Conservation (phyloP, 768 basidiomycete genomes). For the Cystobasidium onofrii region DNA sequence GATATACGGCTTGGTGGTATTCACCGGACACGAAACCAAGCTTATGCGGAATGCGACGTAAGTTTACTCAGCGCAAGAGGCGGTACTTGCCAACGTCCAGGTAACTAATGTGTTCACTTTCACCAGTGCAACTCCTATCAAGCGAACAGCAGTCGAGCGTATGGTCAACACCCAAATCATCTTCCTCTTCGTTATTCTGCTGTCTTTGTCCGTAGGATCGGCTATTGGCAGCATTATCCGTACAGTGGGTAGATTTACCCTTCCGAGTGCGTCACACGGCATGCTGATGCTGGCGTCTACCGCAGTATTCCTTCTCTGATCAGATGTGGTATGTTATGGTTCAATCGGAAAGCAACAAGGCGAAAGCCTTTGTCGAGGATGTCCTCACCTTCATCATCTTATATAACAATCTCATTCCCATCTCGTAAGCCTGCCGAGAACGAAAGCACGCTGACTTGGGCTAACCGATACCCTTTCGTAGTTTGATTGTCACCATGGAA, state of each 20-base stretch:
- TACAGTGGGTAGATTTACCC: conserved; percentile 50
- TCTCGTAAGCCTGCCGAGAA: conserved; percentile 52
- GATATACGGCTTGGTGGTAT: conserved; percentile 88
- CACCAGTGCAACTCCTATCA: conserved; percentile 82
- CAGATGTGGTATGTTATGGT: conserved; percentile 86
- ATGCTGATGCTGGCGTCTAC: background rate
- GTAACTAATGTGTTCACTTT: conserved; percentile 25
- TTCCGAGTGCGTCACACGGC: background rate
- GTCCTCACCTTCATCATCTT: conserved; percentile 96
- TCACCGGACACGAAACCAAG: conserved; percentile 97
- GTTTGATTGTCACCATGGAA: conserved; percentile 96
- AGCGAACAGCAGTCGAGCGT: conserved; percentile 86
- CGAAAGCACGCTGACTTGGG: background rate
- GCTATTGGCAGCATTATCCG: conserved; percentile 87
- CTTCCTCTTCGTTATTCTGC: conserved; percentile 78
- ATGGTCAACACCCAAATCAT: conserved; percentile 96
- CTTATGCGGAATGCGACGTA: conserved; percentile 96
- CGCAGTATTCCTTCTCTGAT: conserved; percentile 72
- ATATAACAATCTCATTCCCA: conserved; percentile 98
- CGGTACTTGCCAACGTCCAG: background rate
- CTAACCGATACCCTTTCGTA: conserved; percentile 30
- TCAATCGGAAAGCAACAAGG: conserved; percentile 46
- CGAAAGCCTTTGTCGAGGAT: conserved; percentile 80
- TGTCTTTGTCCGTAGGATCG: conserved; percentile 79
- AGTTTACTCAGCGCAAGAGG: conserved; percentile 44